Base-by-base conservation (phyloP, 2,329 filamentous ascomycete genomes). In the Aspergillus calidoustus region DNA sequence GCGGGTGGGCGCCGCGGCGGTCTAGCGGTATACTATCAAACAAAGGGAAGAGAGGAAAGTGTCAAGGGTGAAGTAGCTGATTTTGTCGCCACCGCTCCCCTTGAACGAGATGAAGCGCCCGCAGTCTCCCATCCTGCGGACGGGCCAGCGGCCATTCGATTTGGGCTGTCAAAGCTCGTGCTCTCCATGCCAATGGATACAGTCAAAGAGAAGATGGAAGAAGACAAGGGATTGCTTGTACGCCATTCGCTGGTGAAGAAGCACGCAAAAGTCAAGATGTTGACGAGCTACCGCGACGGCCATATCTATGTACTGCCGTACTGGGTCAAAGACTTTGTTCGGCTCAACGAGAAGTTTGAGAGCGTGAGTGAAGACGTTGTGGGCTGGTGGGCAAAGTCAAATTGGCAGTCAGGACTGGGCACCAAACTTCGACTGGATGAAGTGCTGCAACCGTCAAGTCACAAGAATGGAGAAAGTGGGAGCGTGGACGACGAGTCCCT, bases 241-340 rank as follows among this genome's bases (percentile, higher is more conserved):
- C 88, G 94, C 3, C 90, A 94, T 71, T 87, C 88, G 4, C 83
- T 97, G 31, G 80, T 97, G 13, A 85, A 87, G 61, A 87, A 87
- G 66, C 89, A 96, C 71, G 88, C 91, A 9, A 87, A 87, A 38
- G 83, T 96, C 47, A 89, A 89, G 69, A 90, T 97, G 84, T 83
- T 93, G 62, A 94, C 89, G 15, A 92, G 89, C 4, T 90, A 96
- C 74, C 87, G 95, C 47, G 94, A 98, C 74, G 91, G 94, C 0
- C 94, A 98, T 73, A 90, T 98, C 61, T 99, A 99, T 77, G 87
- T 99, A 65, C 91, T 99, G 68, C 95, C 95, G 0, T 88, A 87
- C 67, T 98, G 95, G 94, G 86, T 96, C 8, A 86, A 97, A 71
- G 89, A 96, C 57, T 91, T 97, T 75, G 87, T 96, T 47, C 86